Evolutionary conservation across 768 basidiomycete species (phyloP), one percentile per base, ranked within the genome.

Genomic region (Russula griseocarnosa): DNA sequence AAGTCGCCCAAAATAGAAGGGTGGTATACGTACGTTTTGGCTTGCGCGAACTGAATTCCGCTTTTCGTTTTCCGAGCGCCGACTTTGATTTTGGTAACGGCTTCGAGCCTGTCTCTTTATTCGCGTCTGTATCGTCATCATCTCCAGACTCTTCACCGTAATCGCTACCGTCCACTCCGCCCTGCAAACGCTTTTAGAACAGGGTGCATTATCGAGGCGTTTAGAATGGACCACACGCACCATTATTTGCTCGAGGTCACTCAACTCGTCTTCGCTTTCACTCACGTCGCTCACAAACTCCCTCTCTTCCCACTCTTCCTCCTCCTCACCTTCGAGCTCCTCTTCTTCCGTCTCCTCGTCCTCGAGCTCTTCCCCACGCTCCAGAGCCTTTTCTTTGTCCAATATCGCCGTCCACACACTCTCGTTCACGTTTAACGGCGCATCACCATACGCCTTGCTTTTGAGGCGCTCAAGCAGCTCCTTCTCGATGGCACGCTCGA

Each of bases 341-440:
- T 77, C 78, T 28, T 76, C 75, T 0, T 75, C 75, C 40, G 76
- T 76, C 36, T 73, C 79, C 32, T 77, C 77, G 13, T 61, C 47
- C 47, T 67, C 66, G n/a, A 61, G n/a, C 30, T 40, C 71, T 85
- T 79, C 75, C 61, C 78, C 79, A 28, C 74, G 79, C 38, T 77
- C 77, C 69, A 84, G 82, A 70, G 76, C 73, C 67, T 74, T 72
- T 72, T 97, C 94, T 53, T 86, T 81, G 71, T 97, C 92, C 47
- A 98, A 78, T 58, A 99, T 88, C 3, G 91, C 86, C 67, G 87
- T 85, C 97, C 97, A 98, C 10, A 98, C 94, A 47, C 80, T 86
- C 76, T 99, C 97, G 75, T 99, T 98, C 62, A 99, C 95, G 74
- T 99, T 98, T 50, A 99, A 82, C 14, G 97, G 97, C 38, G 91